These are phyloP conservation scores for Wickerhamomyces sp. DNA, from an alignment of 1,139 yeast genomes.

Conservation along the genomic window DNA sequence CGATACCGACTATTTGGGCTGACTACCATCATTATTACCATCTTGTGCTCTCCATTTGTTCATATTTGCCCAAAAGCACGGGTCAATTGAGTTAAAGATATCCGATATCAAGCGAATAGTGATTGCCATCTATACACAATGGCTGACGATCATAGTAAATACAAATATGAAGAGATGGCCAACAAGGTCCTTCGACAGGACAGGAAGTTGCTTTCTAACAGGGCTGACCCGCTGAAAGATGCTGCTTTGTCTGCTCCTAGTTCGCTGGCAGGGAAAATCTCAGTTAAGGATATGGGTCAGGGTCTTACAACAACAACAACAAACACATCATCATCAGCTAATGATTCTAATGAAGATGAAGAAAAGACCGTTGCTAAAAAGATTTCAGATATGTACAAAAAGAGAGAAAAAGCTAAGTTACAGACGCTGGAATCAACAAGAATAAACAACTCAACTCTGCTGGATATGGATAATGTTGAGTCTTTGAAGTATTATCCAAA, in stretches of 20 bases:
- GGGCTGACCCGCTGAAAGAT: conserved; percentile 35
- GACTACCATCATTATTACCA: too few species aligned
- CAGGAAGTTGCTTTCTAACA: conserved; percentile 37
- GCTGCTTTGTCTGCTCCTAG: conserved; percentile 58
- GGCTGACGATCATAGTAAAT: conserved; percentile 24
- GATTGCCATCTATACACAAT: conserved; percentile 2
- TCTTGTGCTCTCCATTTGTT: too few species aligned
- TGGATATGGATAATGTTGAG: conserved; percentile 32
- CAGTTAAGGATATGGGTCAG: conserved; percentile 67
- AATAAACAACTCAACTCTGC: conserved; percentile 22
- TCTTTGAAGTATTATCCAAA: conserved; percentile 47
- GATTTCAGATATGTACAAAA: conserved; percentile 17
- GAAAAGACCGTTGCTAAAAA: conserved; percentile 21
- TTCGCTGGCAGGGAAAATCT: conserved; percentile 63
- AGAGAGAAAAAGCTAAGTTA: conserved; percentile 9
- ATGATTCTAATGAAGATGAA: conserved; percentile 8
- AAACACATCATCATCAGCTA: too few species aligned
- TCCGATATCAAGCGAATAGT: background rate
- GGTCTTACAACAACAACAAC: conserved; percentile 16
- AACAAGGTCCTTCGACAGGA: conserved; percentile 67
- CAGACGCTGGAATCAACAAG: conserved; percentile 3
- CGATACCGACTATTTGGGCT: too few species aligned
- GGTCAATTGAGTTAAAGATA: background rate
- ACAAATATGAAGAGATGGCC: conserved; percentile 65
- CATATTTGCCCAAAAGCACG: background rate